Evolutionary conservation across 2,329 filamentous ascomycete genomes (phyloP), one percentile per base, ranked within the genome.

Genomic region (Penicillium sp.): DNA sequence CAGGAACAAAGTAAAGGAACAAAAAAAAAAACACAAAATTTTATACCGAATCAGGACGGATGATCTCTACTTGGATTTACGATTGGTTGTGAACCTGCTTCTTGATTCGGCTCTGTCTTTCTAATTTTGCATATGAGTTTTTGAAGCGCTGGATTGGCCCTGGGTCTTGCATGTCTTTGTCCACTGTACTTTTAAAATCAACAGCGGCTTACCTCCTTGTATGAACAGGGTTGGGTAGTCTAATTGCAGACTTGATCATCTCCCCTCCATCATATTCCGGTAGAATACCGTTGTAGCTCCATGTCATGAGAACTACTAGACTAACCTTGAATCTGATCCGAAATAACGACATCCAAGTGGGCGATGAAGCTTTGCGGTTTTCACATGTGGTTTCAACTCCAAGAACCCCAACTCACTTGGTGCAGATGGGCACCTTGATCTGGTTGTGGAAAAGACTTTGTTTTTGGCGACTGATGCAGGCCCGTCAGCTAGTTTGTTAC

Each of bases 161-260:
- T 61, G 61, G 60, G 59, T 67, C 56, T 64, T 64, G 67, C 69
- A 71, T 69, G 66, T 62, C 55, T 61, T 65, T 63, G 61, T 61
- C 57, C 55, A 64, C 61, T 72, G 68, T 71, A 71, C 56, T 66
- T 61, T 64, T 69, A 69, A 64, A 59, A 56, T 53, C 61, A 61
- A 62, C 57, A 50, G 47, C 60, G 58, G 59, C 59, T 55, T 62
- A 50, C 55, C 56, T 53, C 50, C 27, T 45, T 45, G 29, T 49
- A 46, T 43, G 39, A 44, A 54, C 56, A 56, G 58, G 62, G 49
- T 54, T 46, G 62, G 62, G 59, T 55, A 54, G 62, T 61, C 60
- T 67, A 70, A 69, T 62, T 61, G 58, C 57, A 50, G 55, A 67
- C 52, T 59, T 61, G 56, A 65, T 63, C 64, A 62, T 71, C 68